Evolutionary conservation across 2,329 filamentous ascomycete species (phyloP).

Genomic region (Cytospora mali): DNA sequence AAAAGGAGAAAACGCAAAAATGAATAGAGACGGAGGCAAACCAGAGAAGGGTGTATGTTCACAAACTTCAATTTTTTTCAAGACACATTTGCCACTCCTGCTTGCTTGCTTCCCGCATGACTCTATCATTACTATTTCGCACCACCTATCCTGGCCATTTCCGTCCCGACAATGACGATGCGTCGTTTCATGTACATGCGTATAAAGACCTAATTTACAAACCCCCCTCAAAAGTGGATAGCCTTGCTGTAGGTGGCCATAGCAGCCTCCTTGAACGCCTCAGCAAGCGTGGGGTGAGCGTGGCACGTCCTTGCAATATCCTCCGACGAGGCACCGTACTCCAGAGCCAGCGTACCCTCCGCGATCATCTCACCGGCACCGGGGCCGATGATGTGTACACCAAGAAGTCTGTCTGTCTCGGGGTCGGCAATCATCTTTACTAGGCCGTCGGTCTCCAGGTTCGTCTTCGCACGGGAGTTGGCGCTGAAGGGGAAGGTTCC

Average conservation of each 20-base stretch:
- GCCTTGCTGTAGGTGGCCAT: constrained; percentile 96
- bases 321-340: constrained; percentile 95
- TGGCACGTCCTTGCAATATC: constrained; percentile 95
- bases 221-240: constrained; percentile 77
- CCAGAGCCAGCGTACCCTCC: constrained; percentile 89
- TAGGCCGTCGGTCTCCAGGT: constrained; percentile 91
- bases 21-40: neutral
- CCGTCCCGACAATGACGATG: constrained; percentile 12
- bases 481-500: constrained; percentile 96
- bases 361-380: constrained; percentile 99
- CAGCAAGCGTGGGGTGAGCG: constrained; percentile 91
- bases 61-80: neutral
- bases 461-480: constrained; percentile 99
- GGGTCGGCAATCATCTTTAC: constrained; percentile 98
- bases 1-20: neutral
- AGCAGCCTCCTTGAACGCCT: constrained; percentile 99
- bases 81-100: constrained; percentile 6
- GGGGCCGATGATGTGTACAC: constrained; percentile 93
- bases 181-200: constrained; percentile 23
- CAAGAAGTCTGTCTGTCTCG: constrained; percentile 93
- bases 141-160: constrained; percentile 9
- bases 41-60: neutral
- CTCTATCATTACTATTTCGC: constrained; percentile 26
- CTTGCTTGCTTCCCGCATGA: neutral
- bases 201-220: constrained; percentile 20